Percentiles rank a stretch among this genome's conserved stretches.
Evolutionary conservation across 352 stramenopile genomes (phyloP).

Genomic region (Pythium biforme): DNA sequence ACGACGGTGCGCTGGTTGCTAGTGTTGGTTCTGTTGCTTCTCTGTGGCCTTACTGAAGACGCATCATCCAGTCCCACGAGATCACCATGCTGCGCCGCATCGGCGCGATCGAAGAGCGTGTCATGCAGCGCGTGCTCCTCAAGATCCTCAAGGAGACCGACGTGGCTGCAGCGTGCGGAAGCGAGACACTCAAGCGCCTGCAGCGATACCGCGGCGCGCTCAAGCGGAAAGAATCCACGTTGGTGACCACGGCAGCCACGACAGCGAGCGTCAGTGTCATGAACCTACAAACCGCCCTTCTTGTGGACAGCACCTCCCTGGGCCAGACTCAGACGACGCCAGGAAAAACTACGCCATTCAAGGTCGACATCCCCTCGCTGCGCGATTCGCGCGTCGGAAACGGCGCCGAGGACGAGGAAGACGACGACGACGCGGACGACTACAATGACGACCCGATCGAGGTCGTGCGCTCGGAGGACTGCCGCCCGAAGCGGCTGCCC

Average conservation of each 20-base stretch:
- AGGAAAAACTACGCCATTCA: background rate
- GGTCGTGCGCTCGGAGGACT: constrained; percentile 15
- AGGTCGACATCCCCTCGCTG: constrained; percentile 10
- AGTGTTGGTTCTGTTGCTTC: background rate
- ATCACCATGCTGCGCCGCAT: constrained; percentile 48
- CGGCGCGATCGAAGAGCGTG: constrained; percentile 55
- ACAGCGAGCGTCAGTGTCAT: background rate
- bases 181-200: constrained; percentile 49
- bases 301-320: background rate
- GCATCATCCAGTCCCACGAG: constrained; percentile 33
- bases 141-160: constrained; percentile 58
- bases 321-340: background rate
- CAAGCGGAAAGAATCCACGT: background rate
- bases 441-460: background rate
- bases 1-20: constrained; percentile 29
- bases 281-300: too few species aligned
- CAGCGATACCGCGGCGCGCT: constrained; percentile 44
- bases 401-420: constrained; percentile 2
- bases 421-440: constrained; percentile 10
- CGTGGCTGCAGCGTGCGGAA: constrained; percentile 12
- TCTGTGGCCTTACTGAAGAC: too few species aligned
- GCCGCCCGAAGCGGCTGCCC: constrained; percentile 1
- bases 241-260: background rate
- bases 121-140: constrained; percentile 61
- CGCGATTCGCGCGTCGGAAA: background rate